These are phyloP conservation scores for Dissophora ornata DNA, from an alignment of 192 early-diverging fungal species.

Conservation along the genomic window DNA sequence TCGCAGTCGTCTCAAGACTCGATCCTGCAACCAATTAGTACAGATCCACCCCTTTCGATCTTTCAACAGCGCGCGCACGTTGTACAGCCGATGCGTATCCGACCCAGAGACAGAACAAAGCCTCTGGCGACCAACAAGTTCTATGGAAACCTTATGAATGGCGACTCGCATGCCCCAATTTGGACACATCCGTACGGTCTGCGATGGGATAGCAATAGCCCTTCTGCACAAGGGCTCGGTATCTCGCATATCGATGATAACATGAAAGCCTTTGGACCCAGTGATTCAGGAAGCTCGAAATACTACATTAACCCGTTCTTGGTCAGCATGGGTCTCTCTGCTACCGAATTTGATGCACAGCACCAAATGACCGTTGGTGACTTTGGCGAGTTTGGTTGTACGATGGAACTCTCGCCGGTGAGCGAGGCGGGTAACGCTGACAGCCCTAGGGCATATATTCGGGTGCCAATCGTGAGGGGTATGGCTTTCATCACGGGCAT, in stretches of 20 bases:
- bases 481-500: conserved; percentile 41
- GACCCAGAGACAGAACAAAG: neutral
- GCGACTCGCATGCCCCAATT: conserved; percentile 35
- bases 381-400: conserved; percentile 46
- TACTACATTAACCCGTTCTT: conserved; percentile 47
- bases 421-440: neutral
- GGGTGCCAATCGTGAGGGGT: conserved; percentile 41
- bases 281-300: neutral
- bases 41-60: conserved; percentile 2
- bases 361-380: conserved; percentile 41
- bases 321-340: conserved; percentile 44
- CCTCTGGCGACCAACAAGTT: conserved; percentile 52
- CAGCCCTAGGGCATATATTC: conserved; percentile 13
- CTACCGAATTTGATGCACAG: conserved; percentile 20
- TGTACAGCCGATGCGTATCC: conserved; percentile 14
- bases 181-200: conserved; percentile 54
- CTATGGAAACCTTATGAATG: conserved; percentile 39
- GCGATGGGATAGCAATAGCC: conserved; percentile 41
- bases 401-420: conserved; percentile 16
- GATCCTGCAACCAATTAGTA: conserved; percentile 25
- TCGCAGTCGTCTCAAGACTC: neutral
- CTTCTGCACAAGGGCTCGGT: conserved; percentile 20
- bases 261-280: conserved; percentile 24
- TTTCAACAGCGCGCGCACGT: conserved; percentile 14
- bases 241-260: conserved; percentile 50